These are phyloP conservation scores for Pythium coloratum DNA, from an alignment of 352 stramenopile genomes.

Conservation along the genomic window DNA sequence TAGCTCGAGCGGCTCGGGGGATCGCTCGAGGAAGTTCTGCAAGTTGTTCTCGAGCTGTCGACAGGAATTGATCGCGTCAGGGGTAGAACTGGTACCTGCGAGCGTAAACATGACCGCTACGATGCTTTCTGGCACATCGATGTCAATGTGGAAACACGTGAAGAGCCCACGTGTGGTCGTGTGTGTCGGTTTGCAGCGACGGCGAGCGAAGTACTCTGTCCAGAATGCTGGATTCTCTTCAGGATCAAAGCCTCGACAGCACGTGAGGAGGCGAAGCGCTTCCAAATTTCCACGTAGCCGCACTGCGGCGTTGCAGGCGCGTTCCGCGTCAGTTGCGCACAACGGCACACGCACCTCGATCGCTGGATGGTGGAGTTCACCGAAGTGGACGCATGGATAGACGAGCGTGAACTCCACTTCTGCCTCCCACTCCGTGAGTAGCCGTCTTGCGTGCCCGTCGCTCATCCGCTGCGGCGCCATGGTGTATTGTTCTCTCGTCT, in stretches of 20 bases:
- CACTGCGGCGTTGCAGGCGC: background rate
- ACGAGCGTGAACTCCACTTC: background rate
- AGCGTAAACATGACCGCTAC: too few relatives aligned
- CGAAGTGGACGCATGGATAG: background rate
- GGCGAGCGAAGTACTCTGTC: background rate
- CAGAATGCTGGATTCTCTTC: conserved; percentile 3
- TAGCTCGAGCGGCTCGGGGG: too few relatives aligned
- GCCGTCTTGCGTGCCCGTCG: background rate
- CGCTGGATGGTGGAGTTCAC: too few relatives aligned
- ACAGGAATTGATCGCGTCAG: too few relatives aligned
- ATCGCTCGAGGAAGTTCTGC: too few relatives aligned
- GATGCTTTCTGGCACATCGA: too few relatives aligned
- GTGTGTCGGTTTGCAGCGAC: background rate
- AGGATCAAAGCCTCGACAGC: conserved; percentile 4
- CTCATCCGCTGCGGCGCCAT: background rate
- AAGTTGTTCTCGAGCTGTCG: too few relatives aligned
- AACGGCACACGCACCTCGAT: too few relatives aligned
- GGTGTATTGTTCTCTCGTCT: too few relatives aligned
- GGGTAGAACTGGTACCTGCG: too few relatives aligned
- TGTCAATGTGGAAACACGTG: too few relatives aligned
- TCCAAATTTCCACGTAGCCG: background rate
- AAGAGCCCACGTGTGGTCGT: background rate
- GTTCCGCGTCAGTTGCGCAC: background rate
- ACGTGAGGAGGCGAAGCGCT: background rate
- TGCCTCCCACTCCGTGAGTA: background rate